These are phyloP conservation scores for Kockiozyma suomiensis DNA, from an alignment of 805 yeast species.

Conservation along the genomic window DNA sequence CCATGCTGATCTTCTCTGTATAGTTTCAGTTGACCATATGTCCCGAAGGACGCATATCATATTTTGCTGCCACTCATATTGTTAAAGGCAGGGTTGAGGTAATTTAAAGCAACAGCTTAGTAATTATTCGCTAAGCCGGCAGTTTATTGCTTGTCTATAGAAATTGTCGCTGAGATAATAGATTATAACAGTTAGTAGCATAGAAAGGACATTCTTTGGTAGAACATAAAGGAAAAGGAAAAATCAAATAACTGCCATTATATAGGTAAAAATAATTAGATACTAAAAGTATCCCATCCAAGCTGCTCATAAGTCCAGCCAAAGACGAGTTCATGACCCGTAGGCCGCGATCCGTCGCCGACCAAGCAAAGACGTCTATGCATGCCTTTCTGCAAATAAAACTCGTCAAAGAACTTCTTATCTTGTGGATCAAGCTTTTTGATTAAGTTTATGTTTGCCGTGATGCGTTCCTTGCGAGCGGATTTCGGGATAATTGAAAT, in stretches of 20 bases:
- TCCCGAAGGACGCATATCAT: conserved; percentile 59
- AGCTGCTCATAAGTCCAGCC: conserved; percentile 31
- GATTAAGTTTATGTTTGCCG: conserved; percentile 44
- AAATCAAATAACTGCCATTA: too few relatives aligned
- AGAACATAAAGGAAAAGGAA: too few relatives aligned
- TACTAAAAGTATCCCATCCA: conserved; percentile 25
- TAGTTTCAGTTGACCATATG: conserved; percentile 99
- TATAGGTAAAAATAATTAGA: too few relatives aligned
- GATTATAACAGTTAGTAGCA: too few relatives aligned
- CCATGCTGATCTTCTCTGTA: conserved; percentile 99
- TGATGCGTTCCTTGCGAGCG: neutral
- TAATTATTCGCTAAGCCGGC: too few relatives aligned
- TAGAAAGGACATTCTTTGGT: too few relatives aligned
- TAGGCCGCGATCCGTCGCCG: conserved; percentile 17
- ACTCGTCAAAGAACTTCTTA: conserved; percentile 6
- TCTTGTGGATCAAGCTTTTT: conserved; percentile 16
- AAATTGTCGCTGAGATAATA: too few relatives aligned
- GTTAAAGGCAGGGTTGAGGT: neutral
- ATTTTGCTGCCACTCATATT: neutral
- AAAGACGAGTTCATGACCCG: conserved; percentile 19
- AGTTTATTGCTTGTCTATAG: too few relatives aligned
- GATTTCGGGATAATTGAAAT: conserved; percentile 71
- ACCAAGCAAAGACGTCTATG: conserved; percentile 21
- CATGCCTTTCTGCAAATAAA: conserved; percentile 19
- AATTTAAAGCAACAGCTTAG: neutral